Evolutionary conservation across 768 basidiomycete species (phyloP).

Genomic region (Tephrocybe sp.): DNA sequence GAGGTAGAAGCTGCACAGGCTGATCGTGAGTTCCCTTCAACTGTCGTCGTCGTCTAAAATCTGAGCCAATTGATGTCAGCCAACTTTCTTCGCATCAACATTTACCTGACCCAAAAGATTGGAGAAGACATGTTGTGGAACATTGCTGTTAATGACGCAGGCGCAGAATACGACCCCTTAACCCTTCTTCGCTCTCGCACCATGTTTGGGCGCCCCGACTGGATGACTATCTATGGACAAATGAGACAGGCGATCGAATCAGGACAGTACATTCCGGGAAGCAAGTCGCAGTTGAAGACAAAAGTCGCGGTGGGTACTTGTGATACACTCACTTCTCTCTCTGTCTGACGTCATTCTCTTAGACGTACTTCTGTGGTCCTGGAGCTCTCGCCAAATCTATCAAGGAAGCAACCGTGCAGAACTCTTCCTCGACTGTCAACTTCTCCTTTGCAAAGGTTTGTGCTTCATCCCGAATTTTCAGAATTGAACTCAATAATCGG

Average conservation of each 20-base stretch:
- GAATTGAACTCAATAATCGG: not conserved
- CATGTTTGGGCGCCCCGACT: slow-evolving; percentile 90
- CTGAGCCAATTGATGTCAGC: slow-evolving; percentile 44
- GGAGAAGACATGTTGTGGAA: slow-evolving; percentile 88
- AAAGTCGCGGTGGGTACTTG: slow-evolving; percentile 68
- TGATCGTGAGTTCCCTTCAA: slow-evolving; percentile 61
- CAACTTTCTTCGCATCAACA: slow-evolving; percentile 89
- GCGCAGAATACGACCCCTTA: slow-evolving; percentile 83
- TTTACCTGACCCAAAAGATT: slow-evolving; percentile 87
- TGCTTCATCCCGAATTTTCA: not conserved
- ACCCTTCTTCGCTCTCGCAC: slow-evolving; percentile 87
- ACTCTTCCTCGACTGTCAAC: slow-evolving; percentile 53
- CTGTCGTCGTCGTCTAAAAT: not conserved
- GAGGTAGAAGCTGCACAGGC: slow-evolving; percentile 87
- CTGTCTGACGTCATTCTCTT: slow-evolving; percentile 13
- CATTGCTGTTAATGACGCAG: slow-evolving; percentile 83
- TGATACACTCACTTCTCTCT: not conserved
- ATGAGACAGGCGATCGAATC: slow-evolving; percentile 77
- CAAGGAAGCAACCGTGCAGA: slow-evolving; percentile 62
- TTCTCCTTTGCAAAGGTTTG: slow-evolving; percentile 80
- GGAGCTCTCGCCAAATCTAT: slow-evolving; percentile 70
- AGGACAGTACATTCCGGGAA: slow-evolving; percentile 79
- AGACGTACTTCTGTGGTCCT: slow-evolving; percentile 93
- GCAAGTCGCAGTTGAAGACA: slow-evolving; percentile 75
- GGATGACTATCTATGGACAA: slow-evolving; percentile 74